Base-by-base conservation (phyloP, 108 stramenopile species). In the Skeletonema grethae region DNA sequence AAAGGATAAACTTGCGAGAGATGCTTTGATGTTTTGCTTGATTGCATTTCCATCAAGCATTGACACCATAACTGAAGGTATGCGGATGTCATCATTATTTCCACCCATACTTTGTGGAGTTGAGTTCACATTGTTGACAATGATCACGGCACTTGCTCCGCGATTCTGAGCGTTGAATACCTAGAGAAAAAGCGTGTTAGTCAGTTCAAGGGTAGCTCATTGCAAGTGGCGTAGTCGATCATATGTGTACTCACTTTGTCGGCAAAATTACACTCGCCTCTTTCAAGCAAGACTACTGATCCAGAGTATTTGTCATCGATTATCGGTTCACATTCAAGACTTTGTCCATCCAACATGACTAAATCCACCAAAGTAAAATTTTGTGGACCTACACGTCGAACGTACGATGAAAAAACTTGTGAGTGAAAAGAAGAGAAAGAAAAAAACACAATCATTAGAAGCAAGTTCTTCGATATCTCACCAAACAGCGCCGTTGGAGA, bases 1-100 rank as follows among this genome's bases (percentile, higher is more conserved):
- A 53, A 24, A 53, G 0, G 50, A 20, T 53, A 53, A 53, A 22
- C 50, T 53, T 53, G 50, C 50, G 8, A 53, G 50, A 48, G 46
- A 18, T 9, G 50, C 0, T 15, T 53, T 22, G 7, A 53, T 9
- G 22, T 22, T 53, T 53, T 53, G 22, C 9, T 53, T 53, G 50
- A 53, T 22, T 5, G 8, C 0, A 53, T 0, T 6, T 53, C 50
- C 50, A 53, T 53, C 50, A 18, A 22, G 22, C 22, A 22, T 7
- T 1, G 50, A 53, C 5, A 53, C 22, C 50, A 53, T 53, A 8
- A 22, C 50, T 5, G 50, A 20, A 22, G 50, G 50, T 4, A 53
- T 53, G 1, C 7, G 18, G 22, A 53, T 53, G 7, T 53, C 9
- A 1, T 20, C 7, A 22, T 22, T 53, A 0, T 53, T n/a, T 24